phyloP scores from a whole-genome alignment of 352 stramenopile species.

The Pythium myriotylum region DNA sequence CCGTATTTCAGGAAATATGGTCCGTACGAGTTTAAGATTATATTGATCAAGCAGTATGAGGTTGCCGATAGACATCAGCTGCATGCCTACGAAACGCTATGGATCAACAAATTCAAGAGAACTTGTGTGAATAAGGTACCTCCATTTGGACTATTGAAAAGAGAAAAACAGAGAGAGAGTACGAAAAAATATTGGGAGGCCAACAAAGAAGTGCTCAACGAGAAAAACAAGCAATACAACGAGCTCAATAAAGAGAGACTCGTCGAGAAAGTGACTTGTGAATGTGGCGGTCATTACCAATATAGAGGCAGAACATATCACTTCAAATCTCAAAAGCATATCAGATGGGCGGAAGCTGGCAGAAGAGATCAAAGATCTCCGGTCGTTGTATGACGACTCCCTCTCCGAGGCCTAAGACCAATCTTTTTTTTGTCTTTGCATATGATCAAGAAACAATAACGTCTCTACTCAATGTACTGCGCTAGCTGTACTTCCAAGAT shows the following conservation, averaged over 20 bases:
- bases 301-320: conserved; percentile 29
- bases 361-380: too few relatives aligned
- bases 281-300: conserved; percentile 27
- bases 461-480: conserved; percentile 16
- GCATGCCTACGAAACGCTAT: conserved; percentile 23
- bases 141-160: conserved; percentile 24
- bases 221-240: conserved; percentile 30
- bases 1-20: conserved; percentile 27
- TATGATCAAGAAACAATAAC: conserved; percentile 13
- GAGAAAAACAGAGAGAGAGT: conserved; percentile 15
- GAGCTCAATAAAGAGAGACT: conserved; percentile 27
- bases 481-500: conserved; percentile 16
- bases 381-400: too few relatives aligned
- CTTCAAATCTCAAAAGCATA: conserved; percentile 29
- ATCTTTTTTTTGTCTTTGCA: too few relatives aligned
- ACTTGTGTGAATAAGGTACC: conserved; percentile 31
- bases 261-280: conserved; percentile 14
- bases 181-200: conserved; percentile 26
- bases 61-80: conserved; percentile 24
- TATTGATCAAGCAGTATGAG: conserved; percentile 31
- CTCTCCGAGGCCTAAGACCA: too few relatives aligned
- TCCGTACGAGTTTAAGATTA: conserved; percentile 27
- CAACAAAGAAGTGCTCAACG: conserved; percentile 29
- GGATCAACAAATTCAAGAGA: conserved; percentile 33
- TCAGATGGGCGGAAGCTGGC: conserved; percentile 22